A percentile compares a stretch with the other conserved stretches of the same genome.
These are phyloP conservation scores for Pseudopediastrum boryanum DNA, from an alignment of 139 green algal genomes.

Conservation along the genomic window DNA sequence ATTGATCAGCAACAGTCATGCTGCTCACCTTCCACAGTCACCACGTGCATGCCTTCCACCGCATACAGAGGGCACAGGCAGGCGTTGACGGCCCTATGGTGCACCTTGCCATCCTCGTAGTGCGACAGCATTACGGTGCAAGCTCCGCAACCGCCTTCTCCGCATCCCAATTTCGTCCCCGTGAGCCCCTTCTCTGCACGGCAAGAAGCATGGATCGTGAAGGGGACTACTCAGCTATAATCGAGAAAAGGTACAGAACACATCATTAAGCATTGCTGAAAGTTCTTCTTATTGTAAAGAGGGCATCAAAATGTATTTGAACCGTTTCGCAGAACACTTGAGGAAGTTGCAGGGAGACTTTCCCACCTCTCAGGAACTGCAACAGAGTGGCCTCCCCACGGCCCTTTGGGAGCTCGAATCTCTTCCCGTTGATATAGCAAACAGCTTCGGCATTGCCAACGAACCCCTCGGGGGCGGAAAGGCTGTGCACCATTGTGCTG, in stretches of 20 bases:
- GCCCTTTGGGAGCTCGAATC: constrained; percentile 69
- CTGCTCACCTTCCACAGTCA: constrained; percentile 88
- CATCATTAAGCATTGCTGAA: no score
- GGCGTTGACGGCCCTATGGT: constrained; percentile 90
- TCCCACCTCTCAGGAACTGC: constrained; percentile 83
- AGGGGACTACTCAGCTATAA: no score
- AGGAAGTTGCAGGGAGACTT: no score
- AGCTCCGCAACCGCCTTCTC: constrained; percentile 94
- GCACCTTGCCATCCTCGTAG: constrained; percentile 57
- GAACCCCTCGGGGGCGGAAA: constrained; percentile 13
- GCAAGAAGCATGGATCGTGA: no score
- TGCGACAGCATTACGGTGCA: constrained; percentile 95
- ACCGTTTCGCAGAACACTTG: no score
- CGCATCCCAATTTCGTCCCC: constrained; percentile 96
- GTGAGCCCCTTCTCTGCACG: constrained; percentile 75
- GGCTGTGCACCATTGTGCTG: not conserved
- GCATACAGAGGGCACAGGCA: constrained; percentile 95
- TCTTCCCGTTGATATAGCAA: constrained; percentile 86
- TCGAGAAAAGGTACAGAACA: no score
- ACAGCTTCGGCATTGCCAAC: constrained; percentile 43
- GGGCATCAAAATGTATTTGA: no score
- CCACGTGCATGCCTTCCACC: constrained; percentile 89
- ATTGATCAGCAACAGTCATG: no score
- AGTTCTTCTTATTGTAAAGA: no score
- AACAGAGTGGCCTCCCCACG: constrained; percentile 83